Conservation (phyloP, 345 rosid species). For the Gossypium australe region DNA sequence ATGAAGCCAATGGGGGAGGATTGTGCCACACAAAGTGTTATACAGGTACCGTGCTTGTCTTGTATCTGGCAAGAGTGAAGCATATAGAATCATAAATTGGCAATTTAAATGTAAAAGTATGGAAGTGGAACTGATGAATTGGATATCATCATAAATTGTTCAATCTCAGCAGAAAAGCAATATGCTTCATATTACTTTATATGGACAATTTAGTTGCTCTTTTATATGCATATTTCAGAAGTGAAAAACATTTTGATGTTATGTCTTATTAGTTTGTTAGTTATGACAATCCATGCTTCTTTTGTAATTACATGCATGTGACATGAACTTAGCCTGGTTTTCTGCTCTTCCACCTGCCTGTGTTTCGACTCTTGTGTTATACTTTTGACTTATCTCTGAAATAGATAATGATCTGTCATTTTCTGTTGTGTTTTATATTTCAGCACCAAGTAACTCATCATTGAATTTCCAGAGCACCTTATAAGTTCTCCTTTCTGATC, state of each 20-base stretch:
- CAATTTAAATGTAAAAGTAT: background rate
- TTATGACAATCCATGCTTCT: background rate
- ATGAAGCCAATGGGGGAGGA: conserved; percentile 92
- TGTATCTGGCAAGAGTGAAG: conserved; percentile 5
- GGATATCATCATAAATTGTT: background rate
- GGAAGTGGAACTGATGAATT: background rate
- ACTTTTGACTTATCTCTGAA: background rate
- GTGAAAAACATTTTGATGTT: background rate
- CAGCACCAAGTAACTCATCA: background rate
- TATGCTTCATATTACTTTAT: background rate
- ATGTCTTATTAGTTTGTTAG: background rate
- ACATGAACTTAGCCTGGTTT: background rate
- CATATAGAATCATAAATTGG: background rate
- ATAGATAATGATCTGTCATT: background rate
- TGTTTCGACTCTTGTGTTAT: background rate
- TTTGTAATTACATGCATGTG: background rate
- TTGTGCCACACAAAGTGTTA: conserved; percentile 90
- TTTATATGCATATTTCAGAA: conserved; percentile 1
- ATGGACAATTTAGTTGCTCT: background rate
- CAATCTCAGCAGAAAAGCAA: background rate
- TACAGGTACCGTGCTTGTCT: conserved; percentile 56
- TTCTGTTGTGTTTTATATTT: background rate
- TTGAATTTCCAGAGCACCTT: background rate
- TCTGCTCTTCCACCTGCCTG: background rate
- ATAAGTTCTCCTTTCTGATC: background rate